Evolutionary conservation across 1,139 yeast genomes (phyloP).

Genomic region (Petasospora rhodanensis): DNA sequence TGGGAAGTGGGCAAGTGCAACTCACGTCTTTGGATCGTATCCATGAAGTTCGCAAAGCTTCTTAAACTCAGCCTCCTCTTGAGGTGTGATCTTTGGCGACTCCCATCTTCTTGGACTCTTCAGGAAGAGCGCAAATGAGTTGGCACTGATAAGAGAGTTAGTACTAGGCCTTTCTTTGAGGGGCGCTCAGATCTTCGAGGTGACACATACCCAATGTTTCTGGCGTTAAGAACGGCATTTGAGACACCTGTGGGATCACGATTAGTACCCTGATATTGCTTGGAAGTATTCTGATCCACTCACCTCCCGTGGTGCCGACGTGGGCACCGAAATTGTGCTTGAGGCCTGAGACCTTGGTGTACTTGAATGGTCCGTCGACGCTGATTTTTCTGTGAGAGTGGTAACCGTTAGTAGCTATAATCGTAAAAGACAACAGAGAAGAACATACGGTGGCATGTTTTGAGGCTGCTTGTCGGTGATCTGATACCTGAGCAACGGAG

Average conservation of each 20-base stretch:
- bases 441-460: constrained; percentile 9
- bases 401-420: neutral
- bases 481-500: too few relatives aligned
- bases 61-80: constrained; percentile 65
- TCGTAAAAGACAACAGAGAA: neutral
- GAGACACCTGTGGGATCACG: constrained; percentile 43
- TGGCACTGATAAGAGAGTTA: constrained; percentile 30
- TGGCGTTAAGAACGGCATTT: constrained; percentile 71
- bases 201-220: constrained; percentile 60
- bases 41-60: constrained; percentile 55
- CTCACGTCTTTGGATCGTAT: constrained; percentile 57
- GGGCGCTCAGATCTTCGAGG: too few relatives aligned
- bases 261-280: too few relatives aligned
- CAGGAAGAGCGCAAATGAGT: constrained; percentile 84
- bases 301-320: constrained; percentile 66
- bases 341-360: constrained; percentile 31
- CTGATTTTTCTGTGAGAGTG: constrained; percentile 5
- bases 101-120: constrained; percentile 92
- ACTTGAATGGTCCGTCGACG: constrained; percentile 18
- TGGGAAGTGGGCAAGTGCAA: too few relatives aligned
- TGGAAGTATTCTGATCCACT: constrained; percentile 1
- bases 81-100: constrained; percentile 65
- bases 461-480: too few relatives aligned
- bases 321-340: constrained; percentile 74
- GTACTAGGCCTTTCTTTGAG: too few relatives aligned